Evolutionary conservation across 2,329 filamentous ascomycete genomes (phyloP).

Genomic region (Trichoderma sp.): DNA sequence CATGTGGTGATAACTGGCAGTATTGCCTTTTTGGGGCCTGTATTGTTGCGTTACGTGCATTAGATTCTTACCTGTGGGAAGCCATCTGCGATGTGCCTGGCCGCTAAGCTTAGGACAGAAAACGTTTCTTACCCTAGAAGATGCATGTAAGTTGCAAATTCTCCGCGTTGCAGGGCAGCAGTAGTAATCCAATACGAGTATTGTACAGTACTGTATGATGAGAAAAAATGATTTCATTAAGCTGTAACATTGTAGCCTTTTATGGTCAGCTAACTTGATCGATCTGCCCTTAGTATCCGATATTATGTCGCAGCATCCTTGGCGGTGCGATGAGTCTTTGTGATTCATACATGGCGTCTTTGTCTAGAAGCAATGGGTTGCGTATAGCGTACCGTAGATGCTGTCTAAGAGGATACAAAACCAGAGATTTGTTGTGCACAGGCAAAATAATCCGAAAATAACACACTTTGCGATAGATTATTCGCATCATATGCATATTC

Average conservation of each 20-base stretch:
- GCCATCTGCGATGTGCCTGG: not conserved
- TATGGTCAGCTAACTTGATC: not conserved
- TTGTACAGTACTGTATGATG: not conserved
- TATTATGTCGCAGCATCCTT: not conserved
- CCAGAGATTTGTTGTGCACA: not conserved
- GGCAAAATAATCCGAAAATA: not conserved
- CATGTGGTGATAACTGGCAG: not conserved
- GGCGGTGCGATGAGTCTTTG: not conserved
- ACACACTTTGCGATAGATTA: not conserved
- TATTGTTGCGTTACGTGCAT: not conserved
- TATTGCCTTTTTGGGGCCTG: not conserved
- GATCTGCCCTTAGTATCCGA: not conserved
- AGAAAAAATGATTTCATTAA: not conserved
- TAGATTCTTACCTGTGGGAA: not conserved
- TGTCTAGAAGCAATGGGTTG: not conserved
- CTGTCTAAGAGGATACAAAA: not conserved
- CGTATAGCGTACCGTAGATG: not conserved
- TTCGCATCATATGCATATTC: not conserved
- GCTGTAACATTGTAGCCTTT: not conserved
- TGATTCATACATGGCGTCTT: not conserved
- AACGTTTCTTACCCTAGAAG: conserved; percentile 2
- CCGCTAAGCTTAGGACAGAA: not conserved
- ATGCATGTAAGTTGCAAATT: not conserved
- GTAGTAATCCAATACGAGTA: not conserved
- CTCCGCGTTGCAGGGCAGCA: not conserved